Percentiles rank a stretch among this genome's conserved stretches.
These are phyloP conservation scores for Adansonia rubrostipa DNA, from an alignment of 441 rosid genomes.

Conservation along the genomic window DNA sequence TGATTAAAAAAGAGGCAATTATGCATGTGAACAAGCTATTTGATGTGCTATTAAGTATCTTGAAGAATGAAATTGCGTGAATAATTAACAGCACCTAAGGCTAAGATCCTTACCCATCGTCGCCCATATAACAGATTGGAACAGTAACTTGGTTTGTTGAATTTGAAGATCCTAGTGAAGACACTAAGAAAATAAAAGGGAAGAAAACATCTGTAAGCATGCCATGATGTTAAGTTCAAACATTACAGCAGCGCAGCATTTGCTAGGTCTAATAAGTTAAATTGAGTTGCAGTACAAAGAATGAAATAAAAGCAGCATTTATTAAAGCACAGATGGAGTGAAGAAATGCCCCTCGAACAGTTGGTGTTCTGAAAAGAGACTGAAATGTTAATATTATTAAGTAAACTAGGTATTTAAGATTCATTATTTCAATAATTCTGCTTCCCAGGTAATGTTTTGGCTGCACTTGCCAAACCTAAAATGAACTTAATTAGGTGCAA, in stretches of 20 bases:
- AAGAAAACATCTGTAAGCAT: neutral
- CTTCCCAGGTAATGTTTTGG: neutral
- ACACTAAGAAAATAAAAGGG: conserved; percentile 39
- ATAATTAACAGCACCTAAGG: neutral
- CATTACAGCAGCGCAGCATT: neutral
- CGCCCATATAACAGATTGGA: conserved; percentile 57
- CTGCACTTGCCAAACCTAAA: neutral
- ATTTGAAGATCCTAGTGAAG: conserved; percentile 72
- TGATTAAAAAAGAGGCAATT: neutral
- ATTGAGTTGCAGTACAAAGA: neutral
- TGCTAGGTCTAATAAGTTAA: neutral
- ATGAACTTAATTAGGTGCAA: neutral
- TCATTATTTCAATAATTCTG: neutral
- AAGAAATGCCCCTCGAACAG: neutral
- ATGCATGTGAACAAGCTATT: neutral
- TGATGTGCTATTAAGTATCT: neutral
- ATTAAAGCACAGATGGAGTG: neutral
- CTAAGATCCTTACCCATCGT: conserved; percentile 54
- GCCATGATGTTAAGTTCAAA: neutral
- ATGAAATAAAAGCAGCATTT: neutral
- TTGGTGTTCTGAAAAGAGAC: neutral
- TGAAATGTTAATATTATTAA: neutral
- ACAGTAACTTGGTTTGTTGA: conserved; percentile 50
- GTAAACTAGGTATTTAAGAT: neutral
- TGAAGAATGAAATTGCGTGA: neutral